These are phyloP conservation scores for Neurospora sp. DNA, from an alignment of 495 filamentous ascomycete genomes.

Conservation along the genomic window DNA sequence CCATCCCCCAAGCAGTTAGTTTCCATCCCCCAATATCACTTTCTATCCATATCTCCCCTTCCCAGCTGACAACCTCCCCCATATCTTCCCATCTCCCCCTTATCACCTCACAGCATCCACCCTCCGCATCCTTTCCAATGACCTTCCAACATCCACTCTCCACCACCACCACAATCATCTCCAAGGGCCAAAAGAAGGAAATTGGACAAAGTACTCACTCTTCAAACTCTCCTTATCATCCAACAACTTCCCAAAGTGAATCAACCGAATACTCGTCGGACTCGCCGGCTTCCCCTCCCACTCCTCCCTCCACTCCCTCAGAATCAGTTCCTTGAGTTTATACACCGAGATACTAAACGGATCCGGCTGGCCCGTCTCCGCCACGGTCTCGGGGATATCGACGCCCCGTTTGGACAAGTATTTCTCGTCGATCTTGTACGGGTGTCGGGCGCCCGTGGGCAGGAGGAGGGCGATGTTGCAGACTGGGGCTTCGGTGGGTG, in stretches of 20 bases:
- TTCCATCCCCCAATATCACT: too few relatives aligned
- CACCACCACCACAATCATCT: too few relatives aligned
- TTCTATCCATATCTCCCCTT: too few relatives aligned
- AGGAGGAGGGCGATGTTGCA: constrained; percentile 63
- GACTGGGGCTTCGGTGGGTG: constrained; percentile 8
- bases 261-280: constrained; percentile 76
- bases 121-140: too few relatives aligned
- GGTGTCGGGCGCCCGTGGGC: constrained; percentile 71
- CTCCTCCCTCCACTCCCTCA: constrained; percentile 82
- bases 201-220: constrained; percentile 14
- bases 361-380: constrained; percentile 47
- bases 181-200: not conserved
- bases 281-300: constrained; percentile 79
- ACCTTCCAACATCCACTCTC: too few relatives aligned
- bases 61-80: too few relatives aligned
- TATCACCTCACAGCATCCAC: too few relatives aligned
- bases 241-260: constrained; percentile 77
- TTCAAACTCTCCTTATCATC: constrained; percentile 74
- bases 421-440: constrained; percentile 76
- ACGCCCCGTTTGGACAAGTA: constrained; percentile 74
- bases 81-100: too few relatives aligned
- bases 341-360: constrained; percentile 85
- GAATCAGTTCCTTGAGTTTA: constrained; percentile 82
- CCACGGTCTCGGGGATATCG: constrained; percentile 48
- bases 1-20: too few relatives aligned